Evolutionary conservation across 2,329 filamentous ascomycete genomes (phyloP), one percentile per base, ranked within the genome.

Genomic region (Talaromyces sp.): DNA sequence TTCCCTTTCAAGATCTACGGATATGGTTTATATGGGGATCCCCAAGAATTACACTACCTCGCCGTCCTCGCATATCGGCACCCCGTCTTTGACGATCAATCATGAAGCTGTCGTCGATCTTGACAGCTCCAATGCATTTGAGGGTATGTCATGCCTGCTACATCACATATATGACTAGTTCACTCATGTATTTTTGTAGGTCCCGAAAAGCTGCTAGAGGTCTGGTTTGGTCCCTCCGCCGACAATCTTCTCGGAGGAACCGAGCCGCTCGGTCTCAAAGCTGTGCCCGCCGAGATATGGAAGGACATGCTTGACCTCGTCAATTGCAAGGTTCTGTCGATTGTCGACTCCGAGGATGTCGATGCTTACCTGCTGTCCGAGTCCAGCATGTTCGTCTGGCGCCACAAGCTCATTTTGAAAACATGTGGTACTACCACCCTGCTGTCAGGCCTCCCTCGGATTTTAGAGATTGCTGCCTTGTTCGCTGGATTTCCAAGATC

Each of bases 381-480:
- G 80, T 98, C 95, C 47, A 98, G 95, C 89, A 96, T 99, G 93
- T 99, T 99, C 75, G 92, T 99, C 69, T 99, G 96, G 78, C 92
- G 93, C n/a, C 95, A 99, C 85, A 99, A 99, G 83, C 85, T 99
- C 66, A 96, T 99, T 64, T 83, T 99, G 68, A 99, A 99, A 86
- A 99, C 95, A 7, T 99, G 95, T 72, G 95, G 95, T 64, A 99
- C 95, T 28, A 99, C 95, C 14, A 99, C 95, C 2, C 82, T 99
- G 59, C 85, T 99, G 6, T 89, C 90, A 55, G 95, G 95, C 23
- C 84, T 99, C 53, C 91, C 92, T 68, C 91, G 92, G 68, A 89
- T 99, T 76, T 83, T 99, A 59, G 92, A 96, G 75, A 96, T 98
- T 71, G 95, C 95, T 33, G 91, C 92, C 55, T 79, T 88, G 56